Conservation (phyloP, 116 monocot genomes). For the Zostera marina region DNA sequence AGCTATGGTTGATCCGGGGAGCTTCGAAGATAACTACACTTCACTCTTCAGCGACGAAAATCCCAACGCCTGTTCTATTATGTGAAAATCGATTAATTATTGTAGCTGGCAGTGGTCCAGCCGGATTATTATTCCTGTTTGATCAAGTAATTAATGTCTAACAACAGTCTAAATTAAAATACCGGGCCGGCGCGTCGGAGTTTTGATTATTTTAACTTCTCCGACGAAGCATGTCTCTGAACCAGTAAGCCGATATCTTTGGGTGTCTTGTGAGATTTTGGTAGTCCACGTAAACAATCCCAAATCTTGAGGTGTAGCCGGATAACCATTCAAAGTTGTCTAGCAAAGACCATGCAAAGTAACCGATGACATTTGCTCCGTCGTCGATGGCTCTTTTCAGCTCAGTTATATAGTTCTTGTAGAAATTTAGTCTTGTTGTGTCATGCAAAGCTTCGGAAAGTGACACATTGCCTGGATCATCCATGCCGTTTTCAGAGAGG, state of each 20-base stretch:
- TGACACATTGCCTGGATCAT: slow-evolving; percentile 80
- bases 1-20: slow-evolving; percentile 25
- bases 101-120: too few species aligned
- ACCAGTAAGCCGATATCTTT: slow-evolving; percentile 52
- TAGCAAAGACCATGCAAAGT: slow-evolving; percentile 90
- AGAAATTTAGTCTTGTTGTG: slow-evolving; percentile 51
- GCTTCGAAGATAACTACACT: slow-evolving; percentile 15
- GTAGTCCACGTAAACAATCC: slow-evolving; percentile 45
- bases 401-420: slow-evolving; percentile 58
- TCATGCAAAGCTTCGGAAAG: slow-evolving; percentile 41
- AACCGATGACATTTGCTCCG: slow-evolving; percentile 69
- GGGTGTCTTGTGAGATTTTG: slow-evolving; percentile 28
- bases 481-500: slow-evolving; percentile 95
- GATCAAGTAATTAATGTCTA: too few species aligned
- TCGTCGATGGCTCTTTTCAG: slow-evolving; percentile 74
- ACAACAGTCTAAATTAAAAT: too few species aligned
- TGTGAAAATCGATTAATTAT: too few species aligned
- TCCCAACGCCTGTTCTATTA: slow-evolving; percentile 54
- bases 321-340: slow-evolving; percentile 66
- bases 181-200: too few species aligned
- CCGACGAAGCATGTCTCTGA: slow-evolving; percentile 24
- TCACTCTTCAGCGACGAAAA: slow-evolving; percentile 83
- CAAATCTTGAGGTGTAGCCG: slow-evolving; percentile 43
- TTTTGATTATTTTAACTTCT: background rate
- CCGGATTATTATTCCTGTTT: too few species aligned